Percentiles rank a stretch among this genome's conserved stretches.
These are phyloP conservation scores for Phaeosphaeriaceae sp. DNA, from an alignment of 2,329 filamentous ascomycete genomes.

Conservation along the genomic window DNA sequence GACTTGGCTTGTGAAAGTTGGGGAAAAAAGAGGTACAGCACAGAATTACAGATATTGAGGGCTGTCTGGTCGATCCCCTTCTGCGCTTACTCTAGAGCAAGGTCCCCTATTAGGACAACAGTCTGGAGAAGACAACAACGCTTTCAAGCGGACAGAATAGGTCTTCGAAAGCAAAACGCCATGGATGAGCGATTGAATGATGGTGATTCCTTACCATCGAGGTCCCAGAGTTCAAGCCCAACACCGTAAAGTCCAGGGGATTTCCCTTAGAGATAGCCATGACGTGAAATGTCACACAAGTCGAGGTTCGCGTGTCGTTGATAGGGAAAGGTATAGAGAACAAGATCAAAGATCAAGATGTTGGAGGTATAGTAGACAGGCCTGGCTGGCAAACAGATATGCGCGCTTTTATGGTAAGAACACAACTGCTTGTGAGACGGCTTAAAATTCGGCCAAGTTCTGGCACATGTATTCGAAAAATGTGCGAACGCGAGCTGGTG, in stretches of 20 bases:
- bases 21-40: too few relatives aligned
- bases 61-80: too few relatives aligned
- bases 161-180: background rate
- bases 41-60: too few relatives aligned
- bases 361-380: background rate
- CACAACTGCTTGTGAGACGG: background rate
- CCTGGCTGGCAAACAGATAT: background rate
- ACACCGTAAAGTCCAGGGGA: conserved; percentile 58
- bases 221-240: conserved; percentile 63
- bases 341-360: background rate
- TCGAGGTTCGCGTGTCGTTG: background rate
- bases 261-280: conserved; percentile 7
- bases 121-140: background rate
- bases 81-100: too few relatives aligned
- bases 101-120: too few relatives aligned
- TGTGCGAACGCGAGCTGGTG: background rate
- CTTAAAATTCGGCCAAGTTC: background rate
- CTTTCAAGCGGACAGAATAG: too few relatives aligned
- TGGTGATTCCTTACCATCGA: conserved; percentile 54
- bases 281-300: conserved; percentile 4
- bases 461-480: background rate
- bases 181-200: too few relatives aligned
- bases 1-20: too few relatives aligned
- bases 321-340: background rate
- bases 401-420: too few relatives aligned